Conservation (phyloP, 106 monocot species). For the Xerophyta viscosa region DNA sequence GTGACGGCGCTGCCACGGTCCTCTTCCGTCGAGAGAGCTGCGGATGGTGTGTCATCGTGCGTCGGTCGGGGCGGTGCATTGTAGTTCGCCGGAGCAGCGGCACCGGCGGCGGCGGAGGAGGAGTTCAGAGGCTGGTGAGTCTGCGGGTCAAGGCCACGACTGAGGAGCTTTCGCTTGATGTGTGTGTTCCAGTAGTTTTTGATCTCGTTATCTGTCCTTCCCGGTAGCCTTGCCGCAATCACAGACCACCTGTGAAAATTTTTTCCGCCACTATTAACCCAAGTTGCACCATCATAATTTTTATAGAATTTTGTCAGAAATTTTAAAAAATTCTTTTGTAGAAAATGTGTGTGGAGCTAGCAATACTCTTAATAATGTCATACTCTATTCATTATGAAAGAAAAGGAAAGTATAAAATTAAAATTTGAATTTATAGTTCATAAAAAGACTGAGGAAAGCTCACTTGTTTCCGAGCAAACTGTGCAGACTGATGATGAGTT, state of each 20-base stretch:
- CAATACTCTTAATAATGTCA: no score
- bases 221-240: slow-evolving; percentile 51
- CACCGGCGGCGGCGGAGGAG: not conserved
- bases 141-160: slow-evolving; percentile 52
- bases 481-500: slow-evolving; percentile 90
- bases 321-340: no score
- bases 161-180: slow-evolving; percentile 68
- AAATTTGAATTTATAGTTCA: no score
- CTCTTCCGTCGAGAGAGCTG: not conserved
- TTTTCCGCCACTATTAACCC: no score
- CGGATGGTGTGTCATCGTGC: no score
- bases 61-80: not conserved
- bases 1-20: no score
- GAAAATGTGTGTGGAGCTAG: no score
- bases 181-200: slow-evolving; percentile 98
- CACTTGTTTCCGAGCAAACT: slow-evolving; percentile 82
- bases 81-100: not conserved
- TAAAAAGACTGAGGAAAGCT: not conserved
- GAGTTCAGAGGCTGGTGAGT: slow-evolving; percentile 32
- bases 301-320: no score
- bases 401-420: no score
- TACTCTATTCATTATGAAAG: no score
- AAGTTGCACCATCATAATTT: not conserved
- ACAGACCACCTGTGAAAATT: slow-evolving; percentile 68
- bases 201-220: slow-evolving; percentile 81